Conservation (phyloP, 768 basidiomycete species). For the Amanita brunnescens region DNA sequence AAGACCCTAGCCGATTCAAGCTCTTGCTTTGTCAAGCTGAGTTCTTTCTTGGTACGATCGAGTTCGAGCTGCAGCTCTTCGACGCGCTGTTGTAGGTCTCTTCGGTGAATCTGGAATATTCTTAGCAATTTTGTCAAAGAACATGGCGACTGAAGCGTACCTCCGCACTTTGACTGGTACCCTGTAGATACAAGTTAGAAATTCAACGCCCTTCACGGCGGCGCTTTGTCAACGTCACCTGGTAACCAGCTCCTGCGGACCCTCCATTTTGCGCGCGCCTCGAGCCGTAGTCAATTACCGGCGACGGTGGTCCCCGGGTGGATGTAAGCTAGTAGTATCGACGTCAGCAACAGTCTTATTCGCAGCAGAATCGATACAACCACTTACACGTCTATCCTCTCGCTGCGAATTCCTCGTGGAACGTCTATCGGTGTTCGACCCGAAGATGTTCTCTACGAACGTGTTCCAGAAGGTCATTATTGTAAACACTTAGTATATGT, state of each 20-base stretch:
- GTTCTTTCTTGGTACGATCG: conserved; percentile 11
- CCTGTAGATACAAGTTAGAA: neutral
- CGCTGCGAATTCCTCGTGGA: neutral
- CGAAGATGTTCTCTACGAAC: neutral
- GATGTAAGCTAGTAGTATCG: too few species aligned
- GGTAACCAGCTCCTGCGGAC: neutral
- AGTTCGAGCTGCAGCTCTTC: conserved; percentile 6
- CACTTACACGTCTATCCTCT: neutral
- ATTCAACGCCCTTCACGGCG: neutral
- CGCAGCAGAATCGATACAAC: neutral
- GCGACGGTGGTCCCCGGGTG: too few species aligned
- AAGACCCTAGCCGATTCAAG: conserved; percentile 36
- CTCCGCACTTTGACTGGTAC: neutral
- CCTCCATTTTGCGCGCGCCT: neutral
- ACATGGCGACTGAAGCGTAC: neutral
- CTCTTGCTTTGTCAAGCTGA: conserved; percentile 31
- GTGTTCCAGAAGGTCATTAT: neutral
- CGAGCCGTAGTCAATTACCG: too few species aligned
- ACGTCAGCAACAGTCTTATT: neutral
- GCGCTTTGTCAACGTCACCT: neutral
- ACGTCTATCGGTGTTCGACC: neutral
- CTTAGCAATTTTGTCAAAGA: neutral
- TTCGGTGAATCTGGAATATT: neutral
- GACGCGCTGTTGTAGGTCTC: neutral
- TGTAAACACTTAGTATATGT: neutral